Conservation (phyloP, 169 alveolate species). For the Plasmodium adleri region DNA sequence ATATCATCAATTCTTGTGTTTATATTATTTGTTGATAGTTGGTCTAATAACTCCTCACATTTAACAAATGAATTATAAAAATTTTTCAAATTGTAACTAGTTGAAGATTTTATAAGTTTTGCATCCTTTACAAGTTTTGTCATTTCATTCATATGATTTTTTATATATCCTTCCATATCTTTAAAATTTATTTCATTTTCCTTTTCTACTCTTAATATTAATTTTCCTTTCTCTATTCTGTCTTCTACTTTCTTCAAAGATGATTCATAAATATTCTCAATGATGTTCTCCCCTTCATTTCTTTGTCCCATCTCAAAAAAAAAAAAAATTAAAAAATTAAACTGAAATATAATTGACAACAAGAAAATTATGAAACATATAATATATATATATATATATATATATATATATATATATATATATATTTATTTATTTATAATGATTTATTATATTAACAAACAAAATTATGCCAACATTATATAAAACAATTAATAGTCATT, state of each 20-base stretch:
- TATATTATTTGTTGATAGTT: constrained; percentile 31
- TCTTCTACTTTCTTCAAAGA: constrained; percentile 29
- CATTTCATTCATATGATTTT: constrained; percentile 57
- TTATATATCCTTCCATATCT: constrained; percentile 32
- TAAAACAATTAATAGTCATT: too few species aligned
- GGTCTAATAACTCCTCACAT: constrained; percentile 37
- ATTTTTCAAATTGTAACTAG: constrained; percentile 46
- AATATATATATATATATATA: too few species aligned
- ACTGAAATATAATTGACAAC: too few species aligned
- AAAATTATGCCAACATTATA: too few species aligned
- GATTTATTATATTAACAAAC: too few species aligned
- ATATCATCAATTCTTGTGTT: constrained; percentile 19
- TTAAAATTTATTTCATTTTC: constrained; percentile 41
- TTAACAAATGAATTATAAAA: constrained; percentile 37
- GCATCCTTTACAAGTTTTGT: constrained; percentile 57
- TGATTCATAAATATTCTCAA: constrained; percentile 26
- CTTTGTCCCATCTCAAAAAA: constrained; percentile 34
- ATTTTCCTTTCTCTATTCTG: constrained; percentile 19
- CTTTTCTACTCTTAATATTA: constrained; percentile 30
- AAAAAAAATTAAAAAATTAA: constrained; percentile 16
- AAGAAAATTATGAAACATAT: neutral
- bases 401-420: too few species aligned
- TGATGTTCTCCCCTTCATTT: constrained; percentile 4
- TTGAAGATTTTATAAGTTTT: constrained; percentile 28
- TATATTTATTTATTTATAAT: too few species aligned